Conservation (phyloP, 257 asterid species). For the Striga asiatica region DNA sequence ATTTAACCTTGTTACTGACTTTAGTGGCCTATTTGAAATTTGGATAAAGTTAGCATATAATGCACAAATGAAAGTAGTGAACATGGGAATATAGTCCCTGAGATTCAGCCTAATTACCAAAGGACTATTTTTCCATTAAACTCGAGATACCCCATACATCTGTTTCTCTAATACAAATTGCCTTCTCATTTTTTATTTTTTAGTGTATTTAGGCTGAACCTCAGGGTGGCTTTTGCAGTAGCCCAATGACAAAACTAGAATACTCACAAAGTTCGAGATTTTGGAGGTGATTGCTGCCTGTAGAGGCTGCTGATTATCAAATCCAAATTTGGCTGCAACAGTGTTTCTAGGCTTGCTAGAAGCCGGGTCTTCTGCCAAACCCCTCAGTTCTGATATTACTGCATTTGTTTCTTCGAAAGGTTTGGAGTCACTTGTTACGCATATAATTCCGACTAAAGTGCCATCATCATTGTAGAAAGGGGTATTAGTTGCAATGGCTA, state of each 20-base stretch:
- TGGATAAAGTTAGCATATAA: slow-evolving; percentile 23
- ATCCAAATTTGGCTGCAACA: slow-evolving; percentile 53
- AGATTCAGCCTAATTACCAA: not conserved
- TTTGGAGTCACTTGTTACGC: slow-evolving; percentile 60
- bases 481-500: slow-evolving; percentile 53
- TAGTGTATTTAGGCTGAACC: not conserved
- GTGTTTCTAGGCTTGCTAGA: slow-evolving; percentile 33
- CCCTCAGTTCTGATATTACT: slow-evolving; percentile 21
- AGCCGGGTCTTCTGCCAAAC: slow-evolving; percentile 29
- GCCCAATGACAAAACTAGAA: not conserved
- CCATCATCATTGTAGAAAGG: slow-evolving; percentile 84
- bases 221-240: not conserved
- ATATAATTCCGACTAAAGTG: slow-evolving; percentile 57
- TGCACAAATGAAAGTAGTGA: slow-evolving; percentile 3
- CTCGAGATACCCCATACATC: not conserved
- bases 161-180: too few species aligned
- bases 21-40: slow-evolving; percentile 55
- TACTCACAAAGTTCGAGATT: slow-evolving; percentile 69
- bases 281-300: slow-evolving; percentile 84
- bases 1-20: slow-evolving; percentile 81
- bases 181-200: too few species aligned
- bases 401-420: slow-evolving; percentile 44
- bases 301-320: slow-evolving; percentile 74
- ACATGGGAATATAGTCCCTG: not conserved
- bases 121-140: not conserved